Base-by-base conservation (phyloP, 2,329 filamentous ascomycete genomes). In the Colletotrichum tanaceti region DNA sequence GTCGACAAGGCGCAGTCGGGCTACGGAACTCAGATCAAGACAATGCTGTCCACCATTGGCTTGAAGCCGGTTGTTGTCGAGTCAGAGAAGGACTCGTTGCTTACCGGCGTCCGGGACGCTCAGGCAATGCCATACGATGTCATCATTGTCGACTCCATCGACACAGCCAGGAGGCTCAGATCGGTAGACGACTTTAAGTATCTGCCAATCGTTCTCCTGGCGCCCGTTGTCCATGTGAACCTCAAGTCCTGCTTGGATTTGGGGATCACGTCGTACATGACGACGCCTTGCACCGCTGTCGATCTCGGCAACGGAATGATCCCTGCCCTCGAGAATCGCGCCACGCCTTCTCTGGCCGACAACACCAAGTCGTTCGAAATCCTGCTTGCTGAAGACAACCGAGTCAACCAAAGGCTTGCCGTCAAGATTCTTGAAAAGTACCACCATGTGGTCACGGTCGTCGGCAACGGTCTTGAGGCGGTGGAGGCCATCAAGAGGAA, bases 181-280 rank as follows among this genome's bases (percentile, higher is more conserved):
- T 91, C 92, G 13, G 91, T 96, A 59, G 95, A 98, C 76, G 93
- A 97, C 77, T 97, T 98, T 86, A 98, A 98, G 83, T 98, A 98
- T 77, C 93, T 98, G 53, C 96, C 96, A 2, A 94, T 99, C 72
- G 95, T 99, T 50, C 88, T 98, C 70, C 83, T 98, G 53, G 96
- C 94, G 52, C 94, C 95, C 0, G 85, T 93, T 43, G 94, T 98
- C 14, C 93, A 94, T 70, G 93, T 98, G 73, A 97, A 90, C 78
- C 86, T 99, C 74, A 97, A 97, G 82, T 96, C 93, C 3, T 96
- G 95, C 67, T 83, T 98, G 68, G 96, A 98, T 78, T 87, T 98
- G 72, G 95, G 96, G 71, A 97, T 99, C 73, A 97, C 94, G n/a
- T 98, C 94, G 58, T 98, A 98, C 80, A 98, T 98, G 94, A 98